Evolutionary conservation across 2,329 filamentous ascomycete genomes (phyloP).

Genomic region (Cephalotrichum gorgonifer): DNA sequence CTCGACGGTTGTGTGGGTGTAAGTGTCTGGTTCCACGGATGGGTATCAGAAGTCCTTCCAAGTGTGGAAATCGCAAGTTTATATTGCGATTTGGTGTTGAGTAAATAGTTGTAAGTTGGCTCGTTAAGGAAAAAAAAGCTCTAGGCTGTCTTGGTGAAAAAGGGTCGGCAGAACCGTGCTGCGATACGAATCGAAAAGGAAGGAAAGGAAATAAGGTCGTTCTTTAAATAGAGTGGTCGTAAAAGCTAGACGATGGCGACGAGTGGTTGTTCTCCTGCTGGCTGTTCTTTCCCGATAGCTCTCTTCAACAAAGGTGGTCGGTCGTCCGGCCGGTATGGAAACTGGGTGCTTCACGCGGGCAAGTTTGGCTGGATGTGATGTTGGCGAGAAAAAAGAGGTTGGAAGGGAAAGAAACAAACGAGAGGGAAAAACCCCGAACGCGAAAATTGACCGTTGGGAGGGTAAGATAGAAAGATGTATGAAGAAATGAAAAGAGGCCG

Average conservation of each 20-base stretch:
- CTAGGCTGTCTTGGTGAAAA: constrained; percentile 7
- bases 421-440: constrained; percentile 5
- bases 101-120: neutral
- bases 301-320: neutral
- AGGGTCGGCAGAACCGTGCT: constrained; percentile 13
- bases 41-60: neutral
- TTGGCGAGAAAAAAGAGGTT: neutral
- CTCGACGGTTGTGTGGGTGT: neutral
- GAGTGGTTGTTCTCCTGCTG: neutral
- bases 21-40: neutral
- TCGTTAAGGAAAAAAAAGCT: constrained; percentile 2
- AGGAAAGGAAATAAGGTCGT: neutral
- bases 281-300: neutral
- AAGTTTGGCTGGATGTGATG: neutral
- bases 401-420: constrained; percentile 3
- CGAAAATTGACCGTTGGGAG: constrained; percentile 4
- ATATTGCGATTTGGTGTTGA: neutral
- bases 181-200: constrained; percentile 9
- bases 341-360: neutral
- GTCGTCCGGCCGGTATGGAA: neutral
- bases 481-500: constrained; percentile 7
- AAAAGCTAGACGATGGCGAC: constrained; percentile 5
- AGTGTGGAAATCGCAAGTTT: neutral
- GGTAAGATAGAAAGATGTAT: neutral
- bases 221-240: constrained; percentile 2